Conservation (phyloP, 345 rosid species). For the Rhizophora mangle region DNA sequence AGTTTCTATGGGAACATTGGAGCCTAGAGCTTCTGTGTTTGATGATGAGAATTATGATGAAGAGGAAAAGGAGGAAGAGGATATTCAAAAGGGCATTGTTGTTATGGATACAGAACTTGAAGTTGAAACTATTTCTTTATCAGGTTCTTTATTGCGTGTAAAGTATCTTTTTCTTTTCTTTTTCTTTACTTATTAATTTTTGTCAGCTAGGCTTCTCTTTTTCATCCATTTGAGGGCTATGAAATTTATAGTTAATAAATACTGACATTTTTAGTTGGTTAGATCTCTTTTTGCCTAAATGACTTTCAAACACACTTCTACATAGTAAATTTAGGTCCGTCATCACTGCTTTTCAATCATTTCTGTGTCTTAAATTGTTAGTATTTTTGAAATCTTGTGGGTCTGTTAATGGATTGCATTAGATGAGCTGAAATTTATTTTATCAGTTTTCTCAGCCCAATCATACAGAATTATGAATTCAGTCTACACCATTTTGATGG, state of each 20-base stretch:
- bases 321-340: not conserved
- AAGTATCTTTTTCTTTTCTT: not conserved
- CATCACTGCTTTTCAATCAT: too few relatives aligned
- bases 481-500: not conserved
- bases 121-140: conserved; percentile 30
- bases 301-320: not conserved
- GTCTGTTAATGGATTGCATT: too few relatives aligned
- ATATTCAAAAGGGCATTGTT: conserved; percentile 33
- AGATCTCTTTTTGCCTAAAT: not conserved
- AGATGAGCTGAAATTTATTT: too few relatives aligned
- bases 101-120: conserved; percentile 41
- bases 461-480: not conserved
- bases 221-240: not conserved
- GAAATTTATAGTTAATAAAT: too few relatives aligned
- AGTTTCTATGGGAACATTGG: conserved; percentile 45
- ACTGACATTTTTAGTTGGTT: too few relatives aligned
- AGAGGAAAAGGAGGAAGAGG: conserved; percentile 58
- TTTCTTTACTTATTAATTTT: not conserved
- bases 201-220: not conserved
- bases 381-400: too few relatives aligned
- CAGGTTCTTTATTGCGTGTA: conserved; percentile 38
- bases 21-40: conserved; percentile 48
- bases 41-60: conserved; percentile 96
- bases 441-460: too few relatives aligned
- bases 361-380: too few relatives aligned